Evolutionary conservation across 2,329 filamentous ascomycete species (phyloP).

Genomic region (Hypoxylon rubiginosum): DNA sequence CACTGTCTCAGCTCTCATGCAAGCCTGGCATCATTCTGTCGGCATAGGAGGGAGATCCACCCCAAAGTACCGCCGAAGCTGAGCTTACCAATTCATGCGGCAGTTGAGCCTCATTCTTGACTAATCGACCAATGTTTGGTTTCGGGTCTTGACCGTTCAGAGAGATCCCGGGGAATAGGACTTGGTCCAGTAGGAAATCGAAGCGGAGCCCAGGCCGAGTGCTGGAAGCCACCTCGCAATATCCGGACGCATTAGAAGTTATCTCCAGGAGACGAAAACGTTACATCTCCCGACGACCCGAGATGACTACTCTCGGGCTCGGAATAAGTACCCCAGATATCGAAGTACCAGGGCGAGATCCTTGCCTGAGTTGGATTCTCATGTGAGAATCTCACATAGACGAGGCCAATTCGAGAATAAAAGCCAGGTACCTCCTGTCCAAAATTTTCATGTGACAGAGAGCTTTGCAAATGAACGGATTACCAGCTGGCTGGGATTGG

Average conservation of each 20-base stretch:
- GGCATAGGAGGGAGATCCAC: not conserved
- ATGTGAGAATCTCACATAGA: not conserved
- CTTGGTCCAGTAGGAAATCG: not conserved
- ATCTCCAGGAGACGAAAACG: conserved; percentile 3
- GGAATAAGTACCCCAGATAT: conserved; percentile 3
- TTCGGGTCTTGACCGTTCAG: not conserved
- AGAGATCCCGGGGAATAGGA: not conserved
- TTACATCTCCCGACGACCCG: not conserved
- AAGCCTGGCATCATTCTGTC: not conserved
- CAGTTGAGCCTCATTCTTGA: conserved; percentile 25
- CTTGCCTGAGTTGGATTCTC: not conserved
- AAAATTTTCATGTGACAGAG: not conserved
- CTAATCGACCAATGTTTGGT: not conserved
- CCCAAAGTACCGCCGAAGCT: conserved; percentile 13
- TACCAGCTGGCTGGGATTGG: conserved; percentile 23
- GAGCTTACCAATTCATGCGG: conserved; percentile 1
- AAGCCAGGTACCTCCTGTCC: too few species aligned
- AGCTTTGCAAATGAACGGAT: conserved; percentile 9
- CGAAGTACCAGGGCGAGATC: conserved; percentile 1
- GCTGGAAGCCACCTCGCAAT: conserved; percentile 11
- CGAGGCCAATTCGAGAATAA: too few species aligned
- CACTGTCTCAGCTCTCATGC: conserved; percentile 27
- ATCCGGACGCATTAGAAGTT: conserved; percentile 12
- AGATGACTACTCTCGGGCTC: not conserved
- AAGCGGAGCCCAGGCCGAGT: not conserved